Base-by-base conservation (phyloP, 208 protist species). In the Trichomonas vaginalis region DNA sequence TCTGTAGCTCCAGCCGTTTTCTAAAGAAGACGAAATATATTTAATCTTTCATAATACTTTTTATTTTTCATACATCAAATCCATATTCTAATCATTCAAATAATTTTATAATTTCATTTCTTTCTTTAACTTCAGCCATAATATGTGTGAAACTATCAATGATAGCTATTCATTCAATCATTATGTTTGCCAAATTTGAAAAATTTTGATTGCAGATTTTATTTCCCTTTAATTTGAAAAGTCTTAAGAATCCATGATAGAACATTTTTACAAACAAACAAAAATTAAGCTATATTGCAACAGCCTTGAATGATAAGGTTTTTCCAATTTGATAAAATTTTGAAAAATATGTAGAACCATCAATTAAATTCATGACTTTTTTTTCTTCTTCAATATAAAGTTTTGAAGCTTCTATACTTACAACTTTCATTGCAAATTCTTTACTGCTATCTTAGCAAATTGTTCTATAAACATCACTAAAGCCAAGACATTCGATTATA, bases 1-100 rank as follows among this genome's bases (percentile, higher is more conserved):
- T 98, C 98, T 46, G 97, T 98, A 96, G 98, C 99, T 46, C 97
- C 98, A 96, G 98, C 98, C 86, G 98, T 99, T 96, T 98, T 99
- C 47, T 99, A 99, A 95, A 96, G 79, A n/a, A 83, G n/a, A n/a
- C n/a, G n/a, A n/a, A n/a, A n/a, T n/a, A n/a, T n/a, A n/a, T n/a
- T n/a, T n/a, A n/a, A n/a, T n/a, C n/a, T n/a, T n/a, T n/a, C n/a
- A n/a, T n/a, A n/a, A n/a, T n/a, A n/a, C n/a, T n/a, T n/a, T n/a
- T n/a, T n/a, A n/a, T n/a, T n/a, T n/a, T n/a, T n/a, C n/a, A n/a
- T n/a, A n/a, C n/a, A n/a, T n/a, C n/a, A n/a, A n/a, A n/a, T n/a
- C n/a, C n/a, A n/a, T n/a, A n/a, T n/a, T n/a, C n/a, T n/a, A n/a
- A n/a, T n/a, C n/a, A n/a, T n/a, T n/a, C n/a, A n/a, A n/a, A n/a